Evolutionary conservation across 2,329 filamentous ascomycete species (phyloP).

Genomic region (Microdochium paspali): DNA sequence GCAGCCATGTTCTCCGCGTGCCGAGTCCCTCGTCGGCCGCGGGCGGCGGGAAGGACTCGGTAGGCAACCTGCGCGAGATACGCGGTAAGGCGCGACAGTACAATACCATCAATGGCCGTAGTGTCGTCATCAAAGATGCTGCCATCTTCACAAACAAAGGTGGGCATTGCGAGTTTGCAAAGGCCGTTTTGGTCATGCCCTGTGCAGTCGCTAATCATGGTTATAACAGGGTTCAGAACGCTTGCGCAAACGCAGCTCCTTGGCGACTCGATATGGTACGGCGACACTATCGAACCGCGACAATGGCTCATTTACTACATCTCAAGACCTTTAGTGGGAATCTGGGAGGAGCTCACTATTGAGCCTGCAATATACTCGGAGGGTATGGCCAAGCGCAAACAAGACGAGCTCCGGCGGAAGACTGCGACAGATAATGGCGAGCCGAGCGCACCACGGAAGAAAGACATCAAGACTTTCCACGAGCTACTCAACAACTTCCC

Average conservation of each 20-base stretch:
- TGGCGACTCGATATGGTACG: constrained; percentile 77
- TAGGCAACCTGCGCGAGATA: constrained; percentile 68
- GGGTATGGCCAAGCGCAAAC: constrained; percentile 27
- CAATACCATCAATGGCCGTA: constrained; percentile 84
- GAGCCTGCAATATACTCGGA: constrained; percentile 51
- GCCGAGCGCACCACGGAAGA: constrained; percentile 57
- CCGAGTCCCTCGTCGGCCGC: constrained; percentile 41
- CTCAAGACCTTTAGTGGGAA: constrained; percentile 75
- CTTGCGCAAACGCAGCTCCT: constrained; percentile 83
- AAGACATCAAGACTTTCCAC: constrained; percentile 83
- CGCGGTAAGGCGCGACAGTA: constrained; percentile 92
- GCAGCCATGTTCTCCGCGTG: constrained; percentile 90
- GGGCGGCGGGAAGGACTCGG: constrained; percentile 44
- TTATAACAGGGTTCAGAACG: constrained; percentile 69
- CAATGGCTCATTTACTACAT: constrained; percentile 98
- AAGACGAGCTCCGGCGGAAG: constrained; percentile 25
- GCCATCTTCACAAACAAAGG: constrained; percentile 96
- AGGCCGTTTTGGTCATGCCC: too few relatives aligned
- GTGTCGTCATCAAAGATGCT: constrained; percentile 87
- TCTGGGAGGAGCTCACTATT: constrained; percentile 68
- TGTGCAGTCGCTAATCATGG: too few relatives aligned
- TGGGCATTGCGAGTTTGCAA: constrained; percentile 24
- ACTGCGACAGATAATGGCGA: constrained; percentile 30
- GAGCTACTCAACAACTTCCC: constrained; percentile 88
- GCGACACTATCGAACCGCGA: constrained; percentile 77